Percentiles rank a stretch among this genome's conserved stretches.
Conservation (phyloP, 768 basidiomycete genomes). For the Pleurotus eryngii region DNA sequence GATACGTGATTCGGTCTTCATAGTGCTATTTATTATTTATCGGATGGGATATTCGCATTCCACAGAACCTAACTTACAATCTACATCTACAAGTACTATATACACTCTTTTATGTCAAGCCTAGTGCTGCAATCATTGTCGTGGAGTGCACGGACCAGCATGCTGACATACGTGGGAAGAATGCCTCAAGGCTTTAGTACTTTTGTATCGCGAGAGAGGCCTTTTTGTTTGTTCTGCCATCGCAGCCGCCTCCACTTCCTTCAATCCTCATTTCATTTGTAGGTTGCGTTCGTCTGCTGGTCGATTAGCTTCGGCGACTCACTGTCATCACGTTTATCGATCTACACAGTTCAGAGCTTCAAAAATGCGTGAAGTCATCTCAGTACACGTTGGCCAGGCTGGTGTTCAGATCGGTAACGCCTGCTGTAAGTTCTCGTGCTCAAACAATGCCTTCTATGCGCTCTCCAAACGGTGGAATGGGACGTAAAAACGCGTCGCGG, state of each 20-base stretch:
- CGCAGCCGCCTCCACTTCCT: conserved; percentile 28
- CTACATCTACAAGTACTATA: not conserved
- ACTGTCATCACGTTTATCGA: conserved; percentile 19
- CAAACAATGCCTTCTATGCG: conserved; percentile 11
- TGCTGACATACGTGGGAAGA: conserved; percentile 8
- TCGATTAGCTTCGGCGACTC: conserved; percentile 18
- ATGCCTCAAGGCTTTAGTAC: conserved; percentile 2
- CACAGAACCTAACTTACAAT: not conserved
- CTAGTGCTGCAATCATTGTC: not conserved
- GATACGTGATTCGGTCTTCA: not conserved
- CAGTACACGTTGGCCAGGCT: conserved; percentile 97
- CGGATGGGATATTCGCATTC: not conserved
- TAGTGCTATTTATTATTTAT: too few relatives aligned
- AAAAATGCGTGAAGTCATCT: conserved; percentile 95
- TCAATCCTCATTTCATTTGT: conserved; percentile 30
- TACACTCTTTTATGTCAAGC: not conserved
- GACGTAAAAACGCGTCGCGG: conserved; percentile 30
- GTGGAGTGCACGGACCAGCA: conserved; percentile 5
- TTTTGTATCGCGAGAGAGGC: conserved; percentile 35
- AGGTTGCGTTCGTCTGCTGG: conserved; percentile 12
- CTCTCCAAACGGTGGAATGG: conserved; percentile 16
- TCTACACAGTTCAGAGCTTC: conserved; percentile 2
- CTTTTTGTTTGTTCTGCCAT: conserved; percentile 40
- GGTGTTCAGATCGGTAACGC: conserved; percentile 98
- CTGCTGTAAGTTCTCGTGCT: conserved; percentile 74